Evolutionary conservation across 768 basidiomycete genomes (phyloP).

Genomic region (Boletellus emodensis): DNA sequence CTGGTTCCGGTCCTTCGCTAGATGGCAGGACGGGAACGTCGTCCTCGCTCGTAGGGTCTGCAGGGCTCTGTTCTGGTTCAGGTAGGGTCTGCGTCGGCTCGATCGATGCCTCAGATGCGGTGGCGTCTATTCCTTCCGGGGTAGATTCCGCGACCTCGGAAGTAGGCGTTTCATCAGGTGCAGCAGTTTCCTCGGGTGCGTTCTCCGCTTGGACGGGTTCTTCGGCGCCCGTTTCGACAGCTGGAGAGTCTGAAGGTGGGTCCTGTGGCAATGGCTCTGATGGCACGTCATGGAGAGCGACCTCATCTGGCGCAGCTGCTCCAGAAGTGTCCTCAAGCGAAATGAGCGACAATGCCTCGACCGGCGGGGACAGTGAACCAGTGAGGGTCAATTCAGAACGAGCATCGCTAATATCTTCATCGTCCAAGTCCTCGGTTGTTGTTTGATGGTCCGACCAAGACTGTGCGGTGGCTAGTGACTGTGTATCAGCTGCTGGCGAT

Average conservation of each 20-base stretch:
- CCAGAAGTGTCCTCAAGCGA: conserved; percentile 20
- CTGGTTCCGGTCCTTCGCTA: conserved; percentile 2
- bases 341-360: conserved; percentile 25
- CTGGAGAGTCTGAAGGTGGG: conserved; percentile 1
- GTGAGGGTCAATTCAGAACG: conserved; percentile 18
- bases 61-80: not conserved
- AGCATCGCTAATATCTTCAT: conserved; percentile 24
- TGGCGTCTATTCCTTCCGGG: conserved; percentile 6
- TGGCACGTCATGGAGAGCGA: not conserved
- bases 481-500: conserved; percentile 12
- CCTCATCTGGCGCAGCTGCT: not conserved
- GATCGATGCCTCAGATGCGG: not conserved
- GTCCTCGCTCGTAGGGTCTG: conserved; percentile 7
- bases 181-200: not conserved
- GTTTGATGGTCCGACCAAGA: conserved; percentile 14
- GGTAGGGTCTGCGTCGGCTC: conserved; percentile 6
- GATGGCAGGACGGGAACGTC: not conserved
- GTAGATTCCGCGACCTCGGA: conserved; percentile 4
- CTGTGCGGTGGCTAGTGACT: not conserved
- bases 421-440: conserved; percentile 16
- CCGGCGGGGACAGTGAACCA: conserved; percentile 25
- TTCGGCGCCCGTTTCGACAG: conserved; percentile 11
- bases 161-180: conserved; percentile 1
- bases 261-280: conserved; percentile 1
- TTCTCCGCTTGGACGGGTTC: not conserved